These are phyloP conservation scores for Eleusine coracana DNA, from an alignment of 176 grass and related monocot genomes.

Conservation along the genomic window DNA sequence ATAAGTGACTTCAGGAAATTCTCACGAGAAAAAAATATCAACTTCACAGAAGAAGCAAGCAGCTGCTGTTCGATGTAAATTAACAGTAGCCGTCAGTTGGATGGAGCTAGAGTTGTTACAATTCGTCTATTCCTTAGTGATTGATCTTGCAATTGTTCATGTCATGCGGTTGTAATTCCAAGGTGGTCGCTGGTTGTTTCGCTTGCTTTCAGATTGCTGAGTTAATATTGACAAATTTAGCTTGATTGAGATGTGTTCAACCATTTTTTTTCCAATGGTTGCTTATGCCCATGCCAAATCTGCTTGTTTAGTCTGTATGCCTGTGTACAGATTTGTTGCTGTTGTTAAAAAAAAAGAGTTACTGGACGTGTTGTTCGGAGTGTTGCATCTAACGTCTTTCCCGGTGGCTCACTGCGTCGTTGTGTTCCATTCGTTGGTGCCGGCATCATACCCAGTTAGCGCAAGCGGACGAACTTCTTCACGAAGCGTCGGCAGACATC, in stretches of 20 bases:
- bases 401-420: too few species aligned
- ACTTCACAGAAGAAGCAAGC: conserved; percentile 32
- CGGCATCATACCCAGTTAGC: too few species aligned
- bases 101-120: conserved; percentile 33
- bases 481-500: too few species aligned
- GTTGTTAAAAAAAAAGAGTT: too few species aligned
- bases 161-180: conserved; percentile 29
- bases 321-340: too few species aligned
- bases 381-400: too few species aligned
- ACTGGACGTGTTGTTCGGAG: too few species aligned
- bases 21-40: conserved; percentile 41
- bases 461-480: too few species aligned
- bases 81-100: conserved; percentile 51
- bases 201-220: conserved; percentile 28
- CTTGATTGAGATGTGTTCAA: not conserved
- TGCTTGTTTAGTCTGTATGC: too few species aligned
- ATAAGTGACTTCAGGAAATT: conserved; percentile 63
- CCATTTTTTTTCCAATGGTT: too few species aligned
- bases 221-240: conserved; percentile 10
- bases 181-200: conserved; percentile 15
- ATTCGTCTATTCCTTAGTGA: conserved; percentile 51
- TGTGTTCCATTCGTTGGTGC: too few species aligned
- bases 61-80: conserved; percentile 46
- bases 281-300: too few species aligned
- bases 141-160: conserved; percentile 43